Evolutionary conservation across 768 basidiomycete genomes (phyloP).

Genomic region (Tulasnella sp.): DNA sequence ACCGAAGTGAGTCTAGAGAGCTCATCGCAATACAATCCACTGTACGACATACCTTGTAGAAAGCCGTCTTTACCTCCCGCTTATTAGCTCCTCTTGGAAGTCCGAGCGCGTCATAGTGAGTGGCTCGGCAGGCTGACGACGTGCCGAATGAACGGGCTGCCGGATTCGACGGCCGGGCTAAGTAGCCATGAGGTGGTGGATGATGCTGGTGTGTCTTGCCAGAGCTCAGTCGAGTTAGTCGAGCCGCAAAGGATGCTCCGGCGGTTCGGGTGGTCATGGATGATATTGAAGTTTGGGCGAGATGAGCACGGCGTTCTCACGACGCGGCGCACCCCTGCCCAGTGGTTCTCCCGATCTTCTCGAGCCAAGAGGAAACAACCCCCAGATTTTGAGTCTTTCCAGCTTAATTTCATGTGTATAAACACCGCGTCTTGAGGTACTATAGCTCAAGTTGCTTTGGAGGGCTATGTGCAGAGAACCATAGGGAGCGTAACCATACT

Average conservation of each 20-base stretch:
- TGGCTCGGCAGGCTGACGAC: background rate
- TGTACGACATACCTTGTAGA: slow-evolving; percentile 15
- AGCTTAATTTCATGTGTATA: no score
- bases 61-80: slow-evolving; percentile 15
- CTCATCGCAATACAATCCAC: background rate
- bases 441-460: no score
- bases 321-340: background rate
- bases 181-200: background rate
- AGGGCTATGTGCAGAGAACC: no score
- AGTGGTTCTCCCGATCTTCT: no score
- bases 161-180: background rate
- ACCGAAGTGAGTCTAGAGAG: background rate
- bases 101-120: slow-evolving; percentile 14
- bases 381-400: no score
- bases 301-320: background rate
- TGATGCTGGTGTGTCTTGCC: background rate
- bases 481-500: no score
- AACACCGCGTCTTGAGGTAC: no score
- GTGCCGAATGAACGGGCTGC: background rate
- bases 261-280: background rate
- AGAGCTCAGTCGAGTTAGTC: background rate
- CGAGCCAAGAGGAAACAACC: no score
- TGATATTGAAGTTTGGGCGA: background rate
- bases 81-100: slow-evolving; percentile 9
- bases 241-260: background rate